Conservation (phyloP, 345 rosid genomes). For the Clausena lansium region DNA sequence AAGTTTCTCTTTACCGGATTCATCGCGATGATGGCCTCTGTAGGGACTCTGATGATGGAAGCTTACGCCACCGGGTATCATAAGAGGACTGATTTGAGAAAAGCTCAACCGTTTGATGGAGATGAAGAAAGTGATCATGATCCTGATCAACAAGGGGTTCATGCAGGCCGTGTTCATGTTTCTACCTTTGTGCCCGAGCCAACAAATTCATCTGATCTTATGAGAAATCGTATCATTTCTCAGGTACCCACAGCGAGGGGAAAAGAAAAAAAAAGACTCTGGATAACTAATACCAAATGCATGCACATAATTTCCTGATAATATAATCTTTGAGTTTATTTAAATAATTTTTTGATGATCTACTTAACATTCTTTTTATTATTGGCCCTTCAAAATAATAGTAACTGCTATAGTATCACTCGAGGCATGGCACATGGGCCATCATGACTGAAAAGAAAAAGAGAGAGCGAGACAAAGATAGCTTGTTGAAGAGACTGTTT, state of each 20-base stretch:
- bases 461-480: too few relatives aligned
- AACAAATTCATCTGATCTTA: neutral
- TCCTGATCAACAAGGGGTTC: neutral
- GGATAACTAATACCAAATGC: too few relatives aligned
- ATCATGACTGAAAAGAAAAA: too few relatives aligned
- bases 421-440: too few relatives aligned
- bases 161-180: neutral
- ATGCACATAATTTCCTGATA: too few relatives aligned
- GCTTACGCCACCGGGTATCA: conserved; percentile 32
- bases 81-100: neutral
- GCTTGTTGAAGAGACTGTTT: too few relatives aligned
- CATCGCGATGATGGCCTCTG: conserved; percentile 42
- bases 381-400: too few relatives aligned
- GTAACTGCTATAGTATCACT: too few relatives aligned
- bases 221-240: neutral
- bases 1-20: conserved; percentile 49
- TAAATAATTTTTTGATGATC: too few relatives aligned
- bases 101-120: conserved; percentile 1
- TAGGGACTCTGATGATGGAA: conserved; percentile 46
- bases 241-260: too few relatives aligned
- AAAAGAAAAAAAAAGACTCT: neutral
- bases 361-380: too few relatives aligned
- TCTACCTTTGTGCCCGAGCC: neutral
- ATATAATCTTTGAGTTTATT: too few relatives aligned
- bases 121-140: neutral